These are phyloP conservation scores for Nothophaeocryptopus gaeumannii DNA, from an alignment of 2,329 filamentous ascomycete genomes.

Conservation along the genomic window DNA sequence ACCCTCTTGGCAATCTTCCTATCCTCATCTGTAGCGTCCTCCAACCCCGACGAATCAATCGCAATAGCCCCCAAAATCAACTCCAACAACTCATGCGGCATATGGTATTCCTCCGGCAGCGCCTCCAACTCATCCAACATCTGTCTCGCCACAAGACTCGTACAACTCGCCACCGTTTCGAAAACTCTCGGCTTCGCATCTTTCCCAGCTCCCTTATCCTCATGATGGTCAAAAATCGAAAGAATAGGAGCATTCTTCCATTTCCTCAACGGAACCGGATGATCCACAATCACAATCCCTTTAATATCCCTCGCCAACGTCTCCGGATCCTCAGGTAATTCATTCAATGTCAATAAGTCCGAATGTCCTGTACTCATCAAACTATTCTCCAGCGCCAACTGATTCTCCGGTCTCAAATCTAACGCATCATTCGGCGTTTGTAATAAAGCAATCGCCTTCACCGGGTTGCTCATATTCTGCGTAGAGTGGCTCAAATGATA, in stretches of 20 bases:
- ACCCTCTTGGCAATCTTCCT: slow-evolving; percentile 40
- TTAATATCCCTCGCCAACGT: slow-evolving; percentile 43
- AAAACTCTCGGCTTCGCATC: slow-evolving; percentile 46
- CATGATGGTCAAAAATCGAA: slow-evolving; percentile 49
- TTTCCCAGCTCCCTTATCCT: slow-evolving; percentile 42
- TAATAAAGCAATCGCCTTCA: slow-evolving; percentile 48
- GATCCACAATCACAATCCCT: slow-evolving; percentile 49
- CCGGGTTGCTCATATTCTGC: slow-evolving; percentile 41
- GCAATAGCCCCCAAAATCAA: slow-evolving; percentile 48
- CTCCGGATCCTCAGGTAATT: slow-evolving; percentile 47
- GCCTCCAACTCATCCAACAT: slow-evolving; percentile 48
- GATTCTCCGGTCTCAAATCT: slow-evolving; percentile 49
- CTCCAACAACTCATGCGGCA: slow-evolving; percentile 50
- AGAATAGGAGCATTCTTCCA: slow-evolving; percentile 46
- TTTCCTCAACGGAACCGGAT: slow-evolving; percentile 43
- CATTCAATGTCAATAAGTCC: slow-evolving; percentile 48
- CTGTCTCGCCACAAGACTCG: slow-evolving; percentile 46
- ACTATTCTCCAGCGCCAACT: slow-evolving; percentile 45
- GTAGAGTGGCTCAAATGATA: slow-evolving; percentile 49
- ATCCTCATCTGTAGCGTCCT: slow-evolving; percentile 41
- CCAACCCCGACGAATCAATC: slow-evolving; percentile 46
- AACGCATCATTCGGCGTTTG: slow-evolving; percentile 48
- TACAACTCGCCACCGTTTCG: slow-evolving; percentile 46
- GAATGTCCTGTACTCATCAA: slow-evolving; percentile 48
- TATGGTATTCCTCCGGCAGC: slow-evolving; percentile 46